These are phyloP conservation scores for Hyphodiscus hymeniophilus DNA, from an alignment of 495 filamentous ascomycete species.

Conservation along the genomic window DNA sequence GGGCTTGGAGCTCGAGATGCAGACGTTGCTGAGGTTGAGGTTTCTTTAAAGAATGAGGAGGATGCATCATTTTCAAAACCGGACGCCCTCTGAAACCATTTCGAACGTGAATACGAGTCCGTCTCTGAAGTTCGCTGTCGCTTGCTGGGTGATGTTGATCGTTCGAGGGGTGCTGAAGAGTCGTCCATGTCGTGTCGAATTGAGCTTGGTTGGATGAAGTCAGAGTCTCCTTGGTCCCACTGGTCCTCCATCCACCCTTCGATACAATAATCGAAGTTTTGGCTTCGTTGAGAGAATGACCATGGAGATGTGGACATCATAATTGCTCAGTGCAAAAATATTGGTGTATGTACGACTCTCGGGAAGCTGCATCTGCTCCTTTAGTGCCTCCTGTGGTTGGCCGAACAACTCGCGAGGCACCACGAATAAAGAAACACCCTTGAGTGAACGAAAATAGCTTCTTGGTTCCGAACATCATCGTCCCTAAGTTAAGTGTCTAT, in stretches of 20 bases:
- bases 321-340: neutral
- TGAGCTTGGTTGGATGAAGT: neutral
- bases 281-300: neutral
- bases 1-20: slow-evolving; percentile 4
- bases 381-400: neutral
- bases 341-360: neutral
- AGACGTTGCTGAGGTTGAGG: neutral
- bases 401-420: neutral
- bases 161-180: neutral
- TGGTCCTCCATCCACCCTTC: slow-evolving; percentile 1
- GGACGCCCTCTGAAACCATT: neutral
- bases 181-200: neutral
- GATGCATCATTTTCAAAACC: neutral
- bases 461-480: no score
- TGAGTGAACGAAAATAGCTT: no score
- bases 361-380: neutral
- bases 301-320: neutral
- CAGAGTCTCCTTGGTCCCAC: neutral
- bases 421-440: no score
- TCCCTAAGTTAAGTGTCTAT: no score
- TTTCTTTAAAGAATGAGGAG: neutral
- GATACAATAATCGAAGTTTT: slow-evolving; percentile 3
- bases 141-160: neutral
- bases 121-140: slow-evolving; percentile 2
- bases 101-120: neutral